Base-by-base conservation (phyloP, 83 land plant species). In the Picea engelmannii region DNA sequence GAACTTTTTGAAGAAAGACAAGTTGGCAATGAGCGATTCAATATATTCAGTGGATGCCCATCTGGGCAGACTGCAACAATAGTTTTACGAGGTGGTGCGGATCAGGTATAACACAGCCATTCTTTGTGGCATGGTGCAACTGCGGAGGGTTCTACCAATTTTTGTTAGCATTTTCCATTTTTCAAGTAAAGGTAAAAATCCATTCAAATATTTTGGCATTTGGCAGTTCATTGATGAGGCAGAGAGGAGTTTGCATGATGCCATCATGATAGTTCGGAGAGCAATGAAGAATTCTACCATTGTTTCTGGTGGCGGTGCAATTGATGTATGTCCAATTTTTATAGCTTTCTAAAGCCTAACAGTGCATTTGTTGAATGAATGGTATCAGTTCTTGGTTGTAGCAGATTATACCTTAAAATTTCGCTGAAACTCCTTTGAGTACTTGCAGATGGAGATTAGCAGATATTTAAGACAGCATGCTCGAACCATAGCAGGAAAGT, bases 291-390 rank as follows among this genome's bases (percentile, higher is more conserved):
- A 97, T 66, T 97, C 99, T 16, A 92, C 95, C 58, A 94, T 97
- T 78, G 99, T 97, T 81, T 88, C 99, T 83, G 99, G 99, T 73
- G 99, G 99, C 82, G 99, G 99, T 84, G 98, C 99, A 70, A 94
- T 97, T 83, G 99, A 97, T 97, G 99, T 95, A 92, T 78, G 91
- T 66, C 18, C 62, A 62, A 38, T 75, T 27, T 38, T 6, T 9
- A 16, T 31, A 49, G 40, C 24, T 80, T 76, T 15, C 35, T 18
- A 27, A 27, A 23, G 35, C 4, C 18, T 60, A 11, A 47, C 49
- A 10, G 25, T 73, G 11, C 20, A n/a, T 73, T 17, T 73, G 59
- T 4, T 44, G 15, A 47, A 4, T 40, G 10, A 44, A 73, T 21
- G 58, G 58, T 4, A 42, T 73, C 38, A 21, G 16, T 42, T 71